Base-by-base conservation (phyloP, 2,329 filamentous ascomycete genomes). In the Hirsutella rhossiliensis region DNA sequence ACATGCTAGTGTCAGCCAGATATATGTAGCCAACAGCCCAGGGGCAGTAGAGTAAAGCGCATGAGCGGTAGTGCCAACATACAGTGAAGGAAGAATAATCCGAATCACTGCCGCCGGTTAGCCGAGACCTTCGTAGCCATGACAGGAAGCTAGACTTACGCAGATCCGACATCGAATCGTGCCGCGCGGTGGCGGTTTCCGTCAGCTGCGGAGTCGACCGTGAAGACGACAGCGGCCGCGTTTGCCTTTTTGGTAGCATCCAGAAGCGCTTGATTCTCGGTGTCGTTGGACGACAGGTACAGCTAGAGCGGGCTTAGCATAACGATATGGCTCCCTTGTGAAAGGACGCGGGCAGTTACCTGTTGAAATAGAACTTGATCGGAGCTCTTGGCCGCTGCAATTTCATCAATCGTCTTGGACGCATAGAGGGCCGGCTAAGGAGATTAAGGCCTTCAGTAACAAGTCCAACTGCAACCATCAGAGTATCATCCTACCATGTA, bases 111-210 rank as follows among this genome's bases (percentile, higher is more conserved):
- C 12, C 15, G 12, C 37, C 8, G n/a, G 20, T 20, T 19, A 23
- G 12, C 11, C 38, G 20, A 23, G 9, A 38, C 17, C 12, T 11
- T 9, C 11, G 23, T 38, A n/a, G 5, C 23, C 9, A 17, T 13
- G 32, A 3, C 9, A 1, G 15, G 9, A 4, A 18, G 8, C 11
- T 32, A 3, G 4, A 49, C 53, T 50, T 42, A 58, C 49, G 63
- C 61, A 17, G 63, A 66, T 20, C 60, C 58, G 38, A 65, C 64
- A 23, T 53, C 57, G 46, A 57, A 66, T 27, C 65, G 62, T 17
- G 58, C 57, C 27, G 65, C 65, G 15, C 65, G 63, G 48, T 68
- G 65, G 13, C 63, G 59, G 58, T 62, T 63, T 27, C 61, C 59
- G 29, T 59, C 55, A 23, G 62, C 63, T 13, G 63, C 60, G 23